A percentile compares a stretch with the other conserved stretches of the same genome.
phyloP scores from a whole-genome alignment of 1,139 yeast genomes.

The Yamadazyma mexicana region DNA sequence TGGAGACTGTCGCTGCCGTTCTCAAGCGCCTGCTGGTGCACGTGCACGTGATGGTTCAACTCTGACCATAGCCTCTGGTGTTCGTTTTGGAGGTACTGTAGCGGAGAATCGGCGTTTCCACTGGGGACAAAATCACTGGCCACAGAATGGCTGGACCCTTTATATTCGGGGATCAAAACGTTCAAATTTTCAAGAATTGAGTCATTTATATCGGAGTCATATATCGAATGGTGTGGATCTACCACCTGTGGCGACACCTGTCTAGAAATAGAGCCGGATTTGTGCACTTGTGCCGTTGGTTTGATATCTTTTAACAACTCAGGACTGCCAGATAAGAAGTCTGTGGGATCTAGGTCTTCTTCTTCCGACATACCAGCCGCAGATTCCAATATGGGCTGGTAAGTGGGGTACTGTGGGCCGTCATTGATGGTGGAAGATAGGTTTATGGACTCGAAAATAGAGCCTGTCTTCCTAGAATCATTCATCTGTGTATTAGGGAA shows the following conservation, averaged over 20 bases:
- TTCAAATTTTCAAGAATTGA: constrained; percentile 14
- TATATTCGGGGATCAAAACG: constrained; percentile 2
- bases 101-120: constrained; percentile 18
- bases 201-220: constrained; percentile 5
- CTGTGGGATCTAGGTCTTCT: constrained; percentile 32
- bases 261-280: background rate
- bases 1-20: constrained; percentile 35
- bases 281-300: background rate
- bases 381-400: constrained; percentile 10
- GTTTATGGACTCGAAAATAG: constrained; percentile 18
- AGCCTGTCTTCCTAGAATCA: background rate
- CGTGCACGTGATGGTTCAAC: constrained; percentile 21
- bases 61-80: constrained; percentile 20
- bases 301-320: constrained; percentile 5
- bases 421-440: constrained; percentile 16
- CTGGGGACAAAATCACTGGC: background rate
- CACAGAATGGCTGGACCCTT: background rate
- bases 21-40: constrained; percentile 25
- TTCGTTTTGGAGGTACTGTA: constrained; percentile 29
- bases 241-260: background rate
- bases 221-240: background rate
- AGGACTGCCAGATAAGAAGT: constrained; percentile 25
- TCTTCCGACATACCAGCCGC: constrained; percentile 23
- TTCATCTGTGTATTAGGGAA: background rate
- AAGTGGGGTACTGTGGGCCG: background rate